Evolutionary conservation across 257 asterid species (phyloP), one percentile per base, ranked within the genome.

Genomic region (Voacanga thouarsii): DNA sequence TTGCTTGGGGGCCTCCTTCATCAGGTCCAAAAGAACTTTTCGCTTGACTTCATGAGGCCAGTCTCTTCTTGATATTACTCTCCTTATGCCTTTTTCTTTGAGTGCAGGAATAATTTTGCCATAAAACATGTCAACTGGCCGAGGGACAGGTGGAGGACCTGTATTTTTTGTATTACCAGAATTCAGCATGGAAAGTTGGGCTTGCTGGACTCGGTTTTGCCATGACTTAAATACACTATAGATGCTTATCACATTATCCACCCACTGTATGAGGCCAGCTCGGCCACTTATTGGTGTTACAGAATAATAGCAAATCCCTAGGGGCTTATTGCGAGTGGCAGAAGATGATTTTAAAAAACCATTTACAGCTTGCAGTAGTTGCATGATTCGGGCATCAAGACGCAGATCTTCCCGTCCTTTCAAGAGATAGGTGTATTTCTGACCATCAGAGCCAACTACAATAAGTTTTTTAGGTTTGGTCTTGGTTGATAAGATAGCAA

Each of bases 211-310:
- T 77, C 97, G 89, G 75, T 87, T 90, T 89, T 96, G 99, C 99
- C 99, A 93, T 70, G 99, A 89, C 87, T 96, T 96, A 83, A 91
- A 96, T 75, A 93, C 94, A 74, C 96, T 92, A 82, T 96, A 96
- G 65, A 96, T 92, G 85, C 99, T 96, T 79, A 82, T 86, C 78
- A 93, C 93, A 71, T 90, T 92, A 85, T 93, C 97, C 68, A 96
- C 99, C 99, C 99, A 96, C 89, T 90, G 99, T 82, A 96, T 96
- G 84, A 96, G 88, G 80, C 99, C 99, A 89, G 99, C 99, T 79
- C 96, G 94, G 55, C 97, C 97, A 81, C 99, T 93, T 82, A 96
- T 90, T 57, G 99, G 99, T 60, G 99, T 96, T 80, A 96, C 99
- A 41, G 99, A 92, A 80, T 96, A 96, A 83, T 89, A 89, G 80